A percentile compares a stretch with the other conserved stretches of the same genome.
These are phyloP conservation scores for Tetrapisispora namnaoensis DNA, from an alignment of 805 yeast species.

Conservation along the genomic window DNA sequence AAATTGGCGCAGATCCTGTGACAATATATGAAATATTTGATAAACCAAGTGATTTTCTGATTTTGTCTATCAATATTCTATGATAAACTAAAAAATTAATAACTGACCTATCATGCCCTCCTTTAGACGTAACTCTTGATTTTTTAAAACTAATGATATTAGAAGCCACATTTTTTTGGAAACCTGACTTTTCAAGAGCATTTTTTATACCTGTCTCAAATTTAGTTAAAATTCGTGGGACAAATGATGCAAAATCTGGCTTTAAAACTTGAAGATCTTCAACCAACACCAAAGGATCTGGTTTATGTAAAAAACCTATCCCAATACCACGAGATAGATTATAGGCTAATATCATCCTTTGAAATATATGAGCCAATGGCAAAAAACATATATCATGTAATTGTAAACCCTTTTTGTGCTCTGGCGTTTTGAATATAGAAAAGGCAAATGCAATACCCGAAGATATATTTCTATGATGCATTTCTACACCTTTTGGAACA, in stretches of 20 bases:
- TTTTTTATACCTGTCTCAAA: slow-evolving; percentile 53
- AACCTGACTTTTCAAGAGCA: slow-evolving; percentile 15
- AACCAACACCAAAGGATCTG: slow-evolving; percentile 41
- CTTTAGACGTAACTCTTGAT: slow-evolving; percentile 19
- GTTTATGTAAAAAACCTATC: slow-evolving; percentile 47
- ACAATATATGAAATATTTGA: slow-evolving; percentile 33
- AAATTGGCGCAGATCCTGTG: slow-evolving; percentile 64
- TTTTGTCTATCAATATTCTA: slow-evolving; percentile 32
- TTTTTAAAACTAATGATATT: slow-evolving; percentile 19
- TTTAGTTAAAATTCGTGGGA: slow-evolving; percentile 55
- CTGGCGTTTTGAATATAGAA: slow-evolving; percentile 26
- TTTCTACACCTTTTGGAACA: slow-evolving; percentile 59
- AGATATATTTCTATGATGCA: slow-evolving; percentile 42
- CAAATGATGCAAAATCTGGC: slow-evolving; percentile 47
- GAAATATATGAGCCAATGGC: slow-evolving; percentile 53
- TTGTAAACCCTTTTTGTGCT: slow-evolving; percentile 18
- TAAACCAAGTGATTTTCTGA: slow-evolving; percentile 40
- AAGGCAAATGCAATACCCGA: slow-evolving; percentile 40
- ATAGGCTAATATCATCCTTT: slow-evolving; percentile 37
- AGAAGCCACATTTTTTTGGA: slow-evolving; percentile 17
- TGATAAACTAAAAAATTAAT: slow-evolving; percentile 29
- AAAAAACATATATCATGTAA: slow-evolving; percentile 35
- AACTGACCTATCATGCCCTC: slow-evolving; percentile 33
- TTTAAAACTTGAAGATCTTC: slow-evolving; percentile 48
- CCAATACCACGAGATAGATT: slow-evolving; percentile 40